These are phyloP conservation scores for Ormosia emarginata DNA, from an alignment of 306 rosid species.

Conservation along the genomic window DNA sequence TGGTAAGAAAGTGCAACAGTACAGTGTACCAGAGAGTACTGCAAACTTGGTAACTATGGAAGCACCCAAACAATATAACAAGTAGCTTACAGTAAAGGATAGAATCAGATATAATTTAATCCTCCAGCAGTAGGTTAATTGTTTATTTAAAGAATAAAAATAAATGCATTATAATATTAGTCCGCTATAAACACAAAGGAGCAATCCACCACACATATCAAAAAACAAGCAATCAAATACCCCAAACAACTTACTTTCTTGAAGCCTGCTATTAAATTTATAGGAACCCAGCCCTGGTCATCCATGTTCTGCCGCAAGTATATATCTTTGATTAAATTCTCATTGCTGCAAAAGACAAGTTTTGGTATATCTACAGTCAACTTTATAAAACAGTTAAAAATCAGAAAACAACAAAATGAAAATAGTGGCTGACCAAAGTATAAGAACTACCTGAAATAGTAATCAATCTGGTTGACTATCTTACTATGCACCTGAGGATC, in stretches of 20 bases:
- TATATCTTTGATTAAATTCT: constrained; percentile 68
- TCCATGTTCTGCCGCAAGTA: constrained; percentile 81
- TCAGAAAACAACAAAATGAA: background rate
- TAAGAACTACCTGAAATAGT: constrained; percentile 78
- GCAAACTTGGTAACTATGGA: no score
- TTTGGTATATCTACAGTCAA: constrained; percentile 12
- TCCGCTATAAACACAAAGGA: background rate
- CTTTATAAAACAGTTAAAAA: constrained; percentile 1
- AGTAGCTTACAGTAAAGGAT: background rate
- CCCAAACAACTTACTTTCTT: constrained; percentile 65
- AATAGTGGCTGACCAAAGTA: background rate
- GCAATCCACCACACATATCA: background rate
- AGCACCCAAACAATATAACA: background rate
- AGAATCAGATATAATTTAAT: background rate
- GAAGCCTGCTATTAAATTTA: constrained; percentile 74
- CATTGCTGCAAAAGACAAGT: constrained; percentile 56
- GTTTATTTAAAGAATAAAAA: background rate
- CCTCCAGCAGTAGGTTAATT: background rate
- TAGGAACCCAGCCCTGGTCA: constrained; percentile 87
- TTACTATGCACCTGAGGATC: constrained; percentile 53
- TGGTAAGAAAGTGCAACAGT: no score
- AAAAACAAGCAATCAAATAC: background rate
- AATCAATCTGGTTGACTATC: constrained; percentile 82
- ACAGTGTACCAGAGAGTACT: no score
- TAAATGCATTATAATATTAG: background rate